A percentile compares a stretch with the other conserved stretches of the same genome.
Evolutionary conservation across 1,284 basidiomycete genomes (phyloP).

Genomic region (Binderoboletus segoi): DNA sequence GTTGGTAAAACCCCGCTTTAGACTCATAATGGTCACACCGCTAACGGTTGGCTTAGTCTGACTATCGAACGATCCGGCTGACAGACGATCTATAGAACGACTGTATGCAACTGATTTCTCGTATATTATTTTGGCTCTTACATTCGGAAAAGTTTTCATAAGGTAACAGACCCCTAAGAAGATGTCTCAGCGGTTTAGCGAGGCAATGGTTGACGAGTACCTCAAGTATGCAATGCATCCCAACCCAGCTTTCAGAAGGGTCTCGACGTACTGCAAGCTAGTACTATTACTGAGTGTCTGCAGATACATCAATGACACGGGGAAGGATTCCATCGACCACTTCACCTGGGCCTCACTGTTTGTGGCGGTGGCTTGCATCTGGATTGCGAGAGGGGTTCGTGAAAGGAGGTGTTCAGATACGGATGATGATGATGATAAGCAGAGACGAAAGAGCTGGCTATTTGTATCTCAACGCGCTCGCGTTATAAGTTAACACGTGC

Average conservation of each 20-base stretch:
- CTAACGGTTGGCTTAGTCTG: conserved; percentile 22
- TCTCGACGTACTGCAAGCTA: conserved; percentile 68
- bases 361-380: conserved; percentile 22
- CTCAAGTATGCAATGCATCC: conserved; percentile 79
- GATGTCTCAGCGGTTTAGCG: conserved; percentile 7
- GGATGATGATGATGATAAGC: not conserved
- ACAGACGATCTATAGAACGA: conserved; percentile 31
- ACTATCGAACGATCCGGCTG: conserved; percentile 27
- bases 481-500: conserved; percentile 10
- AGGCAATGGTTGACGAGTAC: conserved; percentile 35
- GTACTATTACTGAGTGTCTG: conserved; percentile 58
- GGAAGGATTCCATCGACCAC: not conserved
- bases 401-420: not conserved
- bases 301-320: conserved; percentile 9
- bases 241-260: conserved; percentile 69
- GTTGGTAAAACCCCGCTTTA: conserved; percentile 73
- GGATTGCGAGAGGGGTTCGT: conserved; percentile 21
- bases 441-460: conserved; percentile 1
- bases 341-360: conserved; percentile 34
- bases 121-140: conserved; percentile 32
- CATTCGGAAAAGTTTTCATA: conserved; percentile 81
- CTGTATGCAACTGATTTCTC: not conserved
- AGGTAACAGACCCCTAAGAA: conserved; percentile 54
- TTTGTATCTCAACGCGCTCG: conserved; percentile 5
- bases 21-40: conserved; percentile 53